Evolutionary conservation across 2,329 filamentous ascomycete species (phyloP).

Genomic region (Onygenales sp.): DNA sequence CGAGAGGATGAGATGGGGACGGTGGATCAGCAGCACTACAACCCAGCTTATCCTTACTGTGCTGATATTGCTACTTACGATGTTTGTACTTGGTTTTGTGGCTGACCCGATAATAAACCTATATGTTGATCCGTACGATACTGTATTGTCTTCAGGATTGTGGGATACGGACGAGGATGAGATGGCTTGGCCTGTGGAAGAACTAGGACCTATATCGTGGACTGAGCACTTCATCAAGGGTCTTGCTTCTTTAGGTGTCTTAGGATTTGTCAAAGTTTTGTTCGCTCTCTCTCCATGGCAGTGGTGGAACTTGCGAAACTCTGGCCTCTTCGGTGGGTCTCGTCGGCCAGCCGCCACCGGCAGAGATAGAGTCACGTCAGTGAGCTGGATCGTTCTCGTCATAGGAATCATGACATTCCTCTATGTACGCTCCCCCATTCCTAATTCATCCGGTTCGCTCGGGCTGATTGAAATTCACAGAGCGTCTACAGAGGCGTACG

Average conservation of each 20-base stretch:
- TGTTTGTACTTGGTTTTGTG: conserved; percentile 82
- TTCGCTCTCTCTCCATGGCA: conserved; percentile 65
- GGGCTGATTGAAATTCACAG: conserved; percentile 30
- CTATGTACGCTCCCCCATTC: conserved; percentile 45
- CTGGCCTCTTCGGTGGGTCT: conserved; percentile 46
- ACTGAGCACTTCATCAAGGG: conserved; percentile 79
- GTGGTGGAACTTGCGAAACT: conserved; percentile 63
- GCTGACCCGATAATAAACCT: conserved; percentile 87
- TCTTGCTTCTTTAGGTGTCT: conserved; percentile 74
- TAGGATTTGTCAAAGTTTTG: conserved; percentile 76
- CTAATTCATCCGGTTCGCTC: neutral
- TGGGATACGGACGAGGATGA: conserved; percentile 26
- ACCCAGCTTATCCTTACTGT: conserved; percentile 64
- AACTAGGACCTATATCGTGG: conserved; percentile 52
- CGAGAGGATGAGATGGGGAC: conserved; percentile 65
- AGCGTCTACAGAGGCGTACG: conserved; percentile 75
- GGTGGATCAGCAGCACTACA: conserved; percentile 55
- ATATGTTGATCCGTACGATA: conserved; percentile 68
- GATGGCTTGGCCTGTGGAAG: conserved; percentile 9
- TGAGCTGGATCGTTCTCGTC: conserved; percentile 69
- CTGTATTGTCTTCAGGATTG: conserved; percentile 41
- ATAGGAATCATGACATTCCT: conserved; percentile 75
- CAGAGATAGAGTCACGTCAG: conserved; percentile 64
- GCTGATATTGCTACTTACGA: conserved; percentile 56
- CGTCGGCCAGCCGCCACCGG: conserved; percentile 52